These are phyloP conservation scores for Kwoniella shandongensis DNA, from an alignment of 768 basidiomycete species.

Conservation along the genomic window DNA sequence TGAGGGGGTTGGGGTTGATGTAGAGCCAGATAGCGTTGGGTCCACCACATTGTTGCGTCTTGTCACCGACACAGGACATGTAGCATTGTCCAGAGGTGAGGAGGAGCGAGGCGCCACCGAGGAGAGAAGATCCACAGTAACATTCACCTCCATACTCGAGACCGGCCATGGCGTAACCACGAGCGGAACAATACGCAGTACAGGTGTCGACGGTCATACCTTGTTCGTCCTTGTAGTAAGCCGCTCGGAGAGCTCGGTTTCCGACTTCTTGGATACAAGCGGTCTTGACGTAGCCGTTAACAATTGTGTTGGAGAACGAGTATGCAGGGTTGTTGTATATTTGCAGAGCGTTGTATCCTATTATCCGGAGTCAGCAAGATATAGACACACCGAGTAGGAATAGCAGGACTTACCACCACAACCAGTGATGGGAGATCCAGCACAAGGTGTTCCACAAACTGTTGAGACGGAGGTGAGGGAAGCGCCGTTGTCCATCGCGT, in stretches of 20 bases:
- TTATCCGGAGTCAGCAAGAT: background rate
- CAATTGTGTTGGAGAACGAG: conserved; percentile 21
- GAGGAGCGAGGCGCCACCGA: conserved; percentile 21
- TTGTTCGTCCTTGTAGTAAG: conserved; percentile 22
- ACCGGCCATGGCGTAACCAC: conserved; percentile 35
- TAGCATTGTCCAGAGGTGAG: conserved; percentile 30
- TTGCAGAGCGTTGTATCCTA: conserved; percentile 16
- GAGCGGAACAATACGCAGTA: conserved; percentile 29
- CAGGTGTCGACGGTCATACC: conserved; percentile 34
- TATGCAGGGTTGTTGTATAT: conserved; percentile 26
- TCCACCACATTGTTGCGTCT: conserved; percentile 39
- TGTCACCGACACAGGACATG: conserved; percentile 39
- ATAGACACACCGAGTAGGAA: background rate
- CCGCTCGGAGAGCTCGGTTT: conserved; percentile 37
- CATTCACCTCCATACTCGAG: conserved; percentile 44
- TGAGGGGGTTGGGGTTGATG: conserved; percentile 18
- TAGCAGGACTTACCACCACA: conserved; percentile 24
- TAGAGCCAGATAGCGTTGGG: conserved; percentile 29
- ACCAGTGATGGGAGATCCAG: conserved; percentile 15
- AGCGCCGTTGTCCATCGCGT: conserved; percentile 35
- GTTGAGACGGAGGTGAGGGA: conserved; percentile 13
- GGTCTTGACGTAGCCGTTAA: conserved; percentile 33
- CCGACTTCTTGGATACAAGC: conserved; percentile 40
- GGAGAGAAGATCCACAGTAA: conserved; percentile 36
- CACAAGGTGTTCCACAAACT: conserved; percentile 27